Conservation (phyloP, 257 asterid genomes). For the Leptodermis oblonga region DNA sequence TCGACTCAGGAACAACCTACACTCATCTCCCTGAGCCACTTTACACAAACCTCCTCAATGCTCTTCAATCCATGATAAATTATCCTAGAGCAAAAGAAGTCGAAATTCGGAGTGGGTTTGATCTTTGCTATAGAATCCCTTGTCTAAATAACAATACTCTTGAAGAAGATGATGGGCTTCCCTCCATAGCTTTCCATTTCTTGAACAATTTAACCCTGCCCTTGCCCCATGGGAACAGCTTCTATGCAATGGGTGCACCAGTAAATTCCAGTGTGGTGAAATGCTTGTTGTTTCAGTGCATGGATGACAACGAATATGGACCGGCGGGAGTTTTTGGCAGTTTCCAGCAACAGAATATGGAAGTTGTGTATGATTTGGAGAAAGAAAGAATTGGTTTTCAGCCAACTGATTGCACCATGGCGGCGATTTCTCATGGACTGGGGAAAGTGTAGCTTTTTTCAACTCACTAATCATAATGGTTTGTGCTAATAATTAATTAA, state of each 20-base stretch:
- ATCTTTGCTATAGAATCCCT: constrained; percentile 55
- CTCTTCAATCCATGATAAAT: too few species aligned
- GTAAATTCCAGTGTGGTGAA: constrained; percentile 46
- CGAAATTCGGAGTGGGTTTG: constrained; percentile 53
- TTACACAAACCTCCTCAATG: too few species aligned
- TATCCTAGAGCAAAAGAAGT: constrained; percentile 45
- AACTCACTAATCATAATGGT: not conserved
- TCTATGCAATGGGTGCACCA: constrained; percentile 67
- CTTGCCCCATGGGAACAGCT: constrained; percentile 47
- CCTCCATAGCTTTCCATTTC: constrained; percentile 55
- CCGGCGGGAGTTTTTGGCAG: constrained; percentile 77
- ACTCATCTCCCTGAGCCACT: too few species aligned
- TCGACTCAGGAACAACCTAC: too few species aligned
- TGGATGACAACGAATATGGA: constrained; percentile 46
- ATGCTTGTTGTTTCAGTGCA: constrained; percentile 57
- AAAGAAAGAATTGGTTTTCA: constrained; percentile 64
- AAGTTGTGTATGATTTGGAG: constrained; percentile 73
- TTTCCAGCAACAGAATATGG: constrained; percentile 69
- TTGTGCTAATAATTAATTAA: too few species aligned
- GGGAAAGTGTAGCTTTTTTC: constrained; percentile 20
- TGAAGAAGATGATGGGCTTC: constrained; percentile 44
- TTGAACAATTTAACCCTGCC: constrained; percentile 46
- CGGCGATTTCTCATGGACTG: constrained; percentile 43
- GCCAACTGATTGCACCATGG: constrained; percentile 50
- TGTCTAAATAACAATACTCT: constrained; percentile 28